Base-by-base conservation (phyloP, 2,329 filamentous ascomycete genomes). In the Emmonsia crescens region DNA sequence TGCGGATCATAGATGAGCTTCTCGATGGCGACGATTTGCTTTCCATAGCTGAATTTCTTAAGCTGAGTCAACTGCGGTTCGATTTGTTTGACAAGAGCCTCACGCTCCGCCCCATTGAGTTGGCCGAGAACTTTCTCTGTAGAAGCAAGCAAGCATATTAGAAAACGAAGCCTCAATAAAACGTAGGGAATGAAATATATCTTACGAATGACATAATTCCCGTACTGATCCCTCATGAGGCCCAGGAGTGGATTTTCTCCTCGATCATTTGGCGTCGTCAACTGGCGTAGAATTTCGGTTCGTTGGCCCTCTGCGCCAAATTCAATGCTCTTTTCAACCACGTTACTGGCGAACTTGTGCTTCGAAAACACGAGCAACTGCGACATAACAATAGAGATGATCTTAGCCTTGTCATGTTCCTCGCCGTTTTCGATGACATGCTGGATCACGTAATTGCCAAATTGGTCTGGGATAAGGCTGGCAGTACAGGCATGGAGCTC, bases 201-300 rank as follows among this genome's bases (percentile, higher is more conserved):
- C 91, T 85, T 84, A 96, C 91, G 93, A 64, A 97, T 88, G 5
- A 97, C 93, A 72, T 97, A 99, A 74, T 99, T 99, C 63, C 90
- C 94, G 73, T 87, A 97, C 66, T 90, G 88, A 72, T 99, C 93
- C 66, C 87, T 89, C 82, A 96, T 91, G 76, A 96, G 81, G 27
- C 83, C 80, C 64, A 88, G 82, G 44, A 97, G 77, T n/a, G 86
- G 84, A 61, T 80, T 87, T 61, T 85, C 84, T 14, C 88, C 88
- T 51, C 88, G 83, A 8, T 82, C 80, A 60, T 83, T 83, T 19
- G 80, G 72, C 1, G 80, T 79, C 1, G 82, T 85, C 31, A 92
- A 77, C 62, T 83, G 80, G 57, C 79, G 78, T 60, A 89, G 83
- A 62, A 96, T 91, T 38, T 82, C 80, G 40, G 80, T 82, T 59